Conservation (phyloP, 164 flowering plant species). For the Sextonia rubra region DNA sequence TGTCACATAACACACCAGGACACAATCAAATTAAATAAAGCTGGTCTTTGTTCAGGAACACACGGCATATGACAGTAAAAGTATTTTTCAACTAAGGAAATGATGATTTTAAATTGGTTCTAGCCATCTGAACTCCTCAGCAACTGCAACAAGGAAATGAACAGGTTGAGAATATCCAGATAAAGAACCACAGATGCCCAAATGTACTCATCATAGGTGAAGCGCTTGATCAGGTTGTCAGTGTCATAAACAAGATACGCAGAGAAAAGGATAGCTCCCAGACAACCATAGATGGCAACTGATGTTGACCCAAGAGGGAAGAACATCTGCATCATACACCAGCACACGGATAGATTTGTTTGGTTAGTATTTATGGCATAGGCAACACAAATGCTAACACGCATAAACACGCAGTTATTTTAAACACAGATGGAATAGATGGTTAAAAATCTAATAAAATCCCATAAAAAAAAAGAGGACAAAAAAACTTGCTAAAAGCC, state of each 20-base stretch:
- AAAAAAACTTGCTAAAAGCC: neutral
- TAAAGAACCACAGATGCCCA: constrained; percentile 93
- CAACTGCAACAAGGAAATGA: constrained; percentile 74
- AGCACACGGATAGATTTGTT: neutral
- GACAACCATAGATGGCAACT: constrained; percentile 61
- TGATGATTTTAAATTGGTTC: neutral
- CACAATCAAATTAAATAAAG: neutral
- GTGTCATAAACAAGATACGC: constrained; percentile 91
- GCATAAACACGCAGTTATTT: neutral
- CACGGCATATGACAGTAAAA: neutral
- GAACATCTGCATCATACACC: constrained; percentile 51
- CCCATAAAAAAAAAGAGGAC: neutral
- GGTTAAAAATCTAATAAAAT: neutral
- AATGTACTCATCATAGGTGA: constrained; percentile 85
- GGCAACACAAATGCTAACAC: neutral
- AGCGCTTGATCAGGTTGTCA: constrained; percentile 87
- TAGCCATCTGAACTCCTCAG: constrained; percentile 50
- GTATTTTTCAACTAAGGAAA: neutral
- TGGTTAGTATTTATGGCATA: neutral
- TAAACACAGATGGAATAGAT: neutral
- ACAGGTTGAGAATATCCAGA: constrained; percentile 87
- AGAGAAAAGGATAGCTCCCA: constrained; percentile 80
- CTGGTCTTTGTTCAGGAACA: neutral
- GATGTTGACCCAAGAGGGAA: constrained; percentile 85
- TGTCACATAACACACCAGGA: no score